Conservation (phyloP, 2,329 filamentous ascomycete genomes). For the Saccharata proteae region DNA sequence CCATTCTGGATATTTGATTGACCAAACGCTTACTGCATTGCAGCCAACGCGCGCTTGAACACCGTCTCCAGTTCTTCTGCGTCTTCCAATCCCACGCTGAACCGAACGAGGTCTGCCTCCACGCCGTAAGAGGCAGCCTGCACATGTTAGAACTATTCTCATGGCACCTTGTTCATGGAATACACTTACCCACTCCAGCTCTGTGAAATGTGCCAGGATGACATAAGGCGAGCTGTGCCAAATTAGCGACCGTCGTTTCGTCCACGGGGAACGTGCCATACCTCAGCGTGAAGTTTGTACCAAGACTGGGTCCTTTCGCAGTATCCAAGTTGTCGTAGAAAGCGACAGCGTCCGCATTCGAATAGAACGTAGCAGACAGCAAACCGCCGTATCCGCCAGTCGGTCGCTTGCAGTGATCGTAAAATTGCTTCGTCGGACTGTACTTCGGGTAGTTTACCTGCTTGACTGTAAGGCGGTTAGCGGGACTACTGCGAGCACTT, state of each 20-base stretch:
- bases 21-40: constrained; percentile 28
- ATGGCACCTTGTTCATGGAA: constrained; percentile 9
- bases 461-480: constrained; percentile 53
- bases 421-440: constrained; percentile 55
- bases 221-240: constrained; percentile 66
- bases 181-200: constrained; percentile 70
- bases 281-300: constrained; percentile 89
- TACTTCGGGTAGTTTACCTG: constrained; percentile 79
- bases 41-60: constrained; percentile 59
- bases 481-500: constrained; percentile 1
- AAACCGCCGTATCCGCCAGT: constrained; percentile 81
- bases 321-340: constrained; percentile 84
- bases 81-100: constrained; percentile 86
- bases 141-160: not conserved
- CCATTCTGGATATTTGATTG: too few relatives aligned
- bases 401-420: constrained; percentile 64
- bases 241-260: constrained; percentile 1
- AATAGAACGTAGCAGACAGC: constrained; percentile 70
- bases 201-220: constrained; percentile 78
- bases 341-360: constrained; percentile 54
- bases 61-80: constrained; percentile 49
- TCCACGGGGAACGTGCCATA: constrained; percentile 14
- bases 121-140: constrained; percentile 66
- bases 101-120: constrained; percentile 64
- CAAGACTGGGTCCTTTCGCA: constrained; percentile 85